Percentiles rank a stretch among this genome's conserved stretches.
Evolutionary conservation across 2,329 filamentous ascomycete species (phyloP).

Genomic region (Ceratocystis cacaofunesta): DNA sequence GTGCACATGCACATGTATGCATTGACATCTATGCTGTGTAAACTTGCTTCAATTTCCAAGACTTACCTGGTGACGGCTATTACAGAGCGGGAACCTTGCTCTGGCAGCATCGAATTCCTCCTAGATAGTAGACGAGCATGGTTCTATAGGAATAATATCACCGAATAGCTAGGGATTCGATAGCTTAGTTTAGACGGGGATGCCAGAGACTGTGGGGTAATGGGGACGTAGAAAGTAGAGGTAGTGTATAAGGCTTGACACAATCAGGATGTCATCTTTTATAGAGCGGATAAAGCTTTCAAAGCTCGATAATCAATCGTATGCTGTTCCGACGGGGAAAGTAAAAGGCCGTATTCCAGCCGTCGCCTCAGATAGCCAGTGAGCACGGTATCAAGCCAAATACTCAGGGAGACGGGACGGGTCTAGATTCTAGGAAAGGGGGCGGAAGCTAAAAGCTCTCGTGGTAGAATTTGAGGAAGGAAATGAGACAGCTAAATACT

Average conservation of each 20-base stretch:
- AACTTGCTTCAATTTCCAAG: background rate
- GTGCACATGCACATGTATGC: background rate
- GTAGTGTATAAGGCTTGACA: background rate
- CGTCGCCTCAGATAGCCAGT: background rate
- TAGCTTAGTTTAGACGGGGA: too few species aligned
- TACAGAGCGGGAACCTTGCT: background rate
- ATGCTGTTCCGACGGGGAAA: background rate
- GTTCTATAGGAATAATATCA: background rate
- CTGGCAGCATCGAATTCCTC: background rate
- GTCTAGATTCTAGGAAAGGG: background rate
- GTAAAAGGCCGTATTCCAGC: background rate
- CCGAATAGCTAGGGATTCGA: background rate
- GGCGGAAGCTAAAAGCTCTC: background rate
- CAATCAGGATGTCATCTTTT: background rate
- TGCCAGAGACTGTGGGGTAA: background rate
- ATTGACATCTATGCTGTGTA: background rate
- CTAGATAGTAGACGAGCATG: background rate
- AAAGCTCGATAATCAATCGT: background rate
- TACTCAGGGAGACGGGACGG: background rate
- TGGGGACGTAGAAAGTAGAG: background rate
- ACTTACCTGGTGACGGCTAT: background rate
- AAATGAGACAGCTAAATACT: background rate
- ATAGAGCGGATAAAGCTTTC: background rate
- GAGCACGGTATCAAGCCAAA: background rate
- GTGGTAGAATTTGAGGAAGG: background rate